Percentiles rank a stretch among this genome's conserved stretches.
These are phyloP conservation scores for Pseudozyma hubeiensis DNA, from an alignment of 1,284 basidiomycete species.

Conservation along the genomic window DNA sequence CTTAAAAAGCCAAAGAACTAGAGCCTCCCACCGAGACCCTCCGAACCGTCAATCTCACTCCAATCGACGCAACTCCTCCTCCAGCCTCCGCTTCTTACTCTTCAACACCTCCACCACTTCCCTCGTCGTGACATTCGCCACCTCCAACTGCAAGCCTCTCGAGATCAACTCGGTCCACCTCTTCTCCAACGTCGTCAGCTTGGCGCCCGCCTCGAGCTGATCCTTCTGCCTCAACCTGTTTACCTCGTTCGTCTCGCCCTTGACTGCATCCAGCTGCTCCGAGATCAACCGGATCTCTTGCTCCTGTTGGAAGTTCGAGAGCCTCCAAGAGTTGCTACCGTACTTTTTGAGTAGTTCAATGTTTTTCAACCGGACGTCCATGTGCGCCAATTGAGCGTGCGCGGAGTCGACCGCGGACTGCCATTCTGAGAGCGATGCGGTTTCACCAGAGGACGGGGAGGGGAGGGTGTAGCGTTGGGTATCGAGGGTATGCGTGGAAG, in stretches of 20 bases:
- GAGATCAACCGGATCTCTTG: slow-evolving; percentile 29
- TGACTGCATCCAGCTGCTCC: slow-evolving; percentile 22
- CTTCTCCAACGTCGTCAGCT: slow-evolving; percentile 81
- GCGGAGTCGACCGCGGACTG: slow-evolving; percentile 81
- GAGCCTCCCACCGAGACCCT: background rate
- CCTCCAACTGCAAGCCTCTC: slow-evolving; percentile 86
- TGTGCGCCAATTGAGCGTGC: slow-evolving; percentile 87
- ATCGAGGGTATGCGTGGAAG: slow-evolving; percentile 77
- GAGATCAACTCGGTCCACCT: slow-evolving; percentile 90
- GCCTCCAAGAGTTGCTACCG: slow-evolving; percentile 71
- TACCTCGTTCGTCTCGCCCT: slow-evolving; percentile 44
- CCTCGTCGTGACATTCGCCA: slow-evolving; percentile 87
- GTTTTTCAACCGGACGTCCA: slow-evolving; percentile 85
- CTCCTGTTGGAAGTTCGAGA: slow-evolving; percentile 61
- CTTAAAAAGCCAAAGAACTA: too few relatives aligned
- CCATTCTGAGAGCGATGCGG: slow-evolving; percentile 82
- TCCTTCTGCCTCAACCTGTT: slow-evolving; percentile 53
- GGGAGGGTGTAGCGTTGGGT: slow-evolving; percentile 82
- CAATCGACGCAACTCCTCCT: slow-evolving; percentile 18
- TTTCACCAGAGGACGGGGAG: slow-evolving; percentile 75
- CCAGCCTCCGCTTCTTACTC: slow-evolving; percentile 29
- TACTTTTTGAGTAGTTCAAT: slow-evolving; percentile 85
- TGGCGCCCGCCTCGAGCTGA: slow-evolving; percentile 80
- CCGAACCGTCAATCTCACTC: slow-evolving; percentile 3
- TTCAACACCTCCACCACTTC: slow-evolving; percentile 73